Evolutionary conservation across 2,329 filamentous ascomycete species (phyloP), one percentile per base, ranked within the genome.

Genomic region (Cladosporium sp.): DNA sequence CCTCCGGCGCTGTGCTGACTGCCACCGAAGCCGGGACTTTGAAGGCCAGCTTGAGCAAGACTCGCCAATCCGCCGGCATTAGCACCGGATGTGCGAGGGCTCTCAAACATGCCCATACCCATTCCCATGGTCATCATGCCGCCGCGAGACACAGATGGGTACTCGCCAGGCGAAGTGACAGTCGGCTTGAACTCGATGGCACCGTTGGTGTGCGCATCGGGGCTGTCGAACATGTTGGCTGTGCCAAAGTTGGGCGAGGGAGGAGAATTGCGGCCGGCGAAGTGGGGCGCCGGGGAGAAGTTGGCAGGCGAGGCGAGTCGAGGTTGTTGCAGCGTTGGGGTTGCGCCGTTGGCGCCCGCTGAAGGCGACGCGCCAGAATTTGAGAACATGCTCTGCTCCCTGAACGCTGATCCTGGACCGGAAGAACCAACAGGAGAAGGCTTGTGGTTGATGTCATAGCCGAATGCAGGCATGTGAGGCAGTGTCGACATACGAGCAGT

Each of bases 21-120:
- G 38, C 72, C 74, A 10, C 72, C 73, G 55, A 75, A 75, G 28
- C 71, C 71, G 21, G 75, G 74, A 58, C 75, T 76, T 58, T 73
- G 71, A 21, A 75, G 59, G 12, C 73, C 71, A 15, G 70, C 71
- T 28, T 67, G 68, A 10, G 66, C 69, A 65, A 73, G 64, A 34
- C 64, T 60, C 30, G 64, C 64, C 14, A 71, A 49, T 44, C 66
- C 36, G 58, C 59, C 12, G 51, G 67, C 30, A 60, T 66, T 60
- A 30, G 66, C 55, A 32, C 55, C 47, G 10, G 64, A 65, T 18
- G 64, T 62, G 59, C 69, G 74, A n/a, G 74, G 74, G 54, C 74
- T 75, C 59, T 77, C 74, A 57, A 76, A 76, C 68, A 76, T 71
- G 38, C 69, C 68, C 64, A 72, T 70, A 26, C 61, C 61, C 61